These are phyloP conservation scores for Vinca major DNA, from an alignment of 305 asterid species.

Conservation along the genomic window DNA sequence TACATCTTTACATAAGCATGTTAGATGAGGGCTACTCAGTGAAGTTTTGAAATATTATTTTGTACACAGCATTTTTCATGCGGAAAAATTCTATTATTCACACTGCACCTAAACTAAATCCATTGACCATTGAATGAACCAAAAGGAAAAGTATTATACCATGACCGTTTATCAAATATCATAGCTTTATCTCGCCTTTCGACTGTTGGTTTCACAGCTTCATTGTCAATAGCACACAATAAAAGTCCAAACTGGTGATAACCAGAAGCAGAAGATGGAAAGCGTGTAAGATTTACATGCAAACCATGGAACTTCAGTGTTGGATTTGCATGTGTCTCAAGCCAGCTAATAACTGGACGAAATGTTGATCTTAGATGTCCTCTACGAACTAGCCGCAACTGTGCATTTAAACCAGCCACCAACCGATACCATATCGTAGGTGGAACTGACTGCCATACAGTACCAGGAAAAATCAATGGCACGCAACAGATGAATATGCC, in stretches of 20 bases:
- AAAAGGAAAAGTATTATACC: slow-evolving; percentile 35
- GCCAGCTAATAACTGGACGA: slow-evolving; percentile 69
- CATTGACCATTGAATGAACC: not conserved
- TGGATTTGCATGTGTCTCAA: slow-evolving; percentile 76
- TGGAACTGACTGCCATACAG: slow-evolving; percentile 54
- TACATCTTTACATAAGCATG: too few species aligned
- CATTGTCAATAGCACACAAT: slow-evolving; percentile 54
- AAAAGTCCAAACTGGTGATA: slow-evolving; percentile 74
- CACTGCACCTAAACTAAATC: too few species aligned
- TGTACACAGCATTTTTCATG: too few species aligned
- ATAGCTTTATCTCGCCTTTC: slow-evolving; percentile 38
- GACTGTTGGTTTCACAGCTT: slow-evolving; percentile 31
- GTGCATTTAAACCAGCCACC: slow-evolving; percentile 95
- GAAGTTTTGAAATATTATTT: too few species aligned
- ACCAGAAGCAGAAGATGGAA: slow-evolving; percentile 61
- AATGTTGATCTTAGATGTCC: slow-evolving; percentile 70
- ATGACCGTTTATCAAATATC: slow-evolving; percentile 35
- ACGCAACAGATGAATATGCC: too few species aligned
- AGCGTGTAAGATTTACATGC: slow-evolving; percentile 78
- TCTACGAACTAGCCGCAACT: slow-evolving; percentile 75
- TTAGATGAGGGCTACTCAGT: not conserved
- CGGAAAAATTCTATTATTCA: not conserved
- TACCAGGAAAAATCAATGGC: not conserved
- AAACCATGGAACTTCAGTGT: slow-evolving; percentile 57
- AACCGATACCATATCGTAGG: slow-evolving; percentile 96